phyloP scores from a whole-genome alignment of 2,329 filamentous ascomycete species.

The Ilyonectria sp. region DNA sequence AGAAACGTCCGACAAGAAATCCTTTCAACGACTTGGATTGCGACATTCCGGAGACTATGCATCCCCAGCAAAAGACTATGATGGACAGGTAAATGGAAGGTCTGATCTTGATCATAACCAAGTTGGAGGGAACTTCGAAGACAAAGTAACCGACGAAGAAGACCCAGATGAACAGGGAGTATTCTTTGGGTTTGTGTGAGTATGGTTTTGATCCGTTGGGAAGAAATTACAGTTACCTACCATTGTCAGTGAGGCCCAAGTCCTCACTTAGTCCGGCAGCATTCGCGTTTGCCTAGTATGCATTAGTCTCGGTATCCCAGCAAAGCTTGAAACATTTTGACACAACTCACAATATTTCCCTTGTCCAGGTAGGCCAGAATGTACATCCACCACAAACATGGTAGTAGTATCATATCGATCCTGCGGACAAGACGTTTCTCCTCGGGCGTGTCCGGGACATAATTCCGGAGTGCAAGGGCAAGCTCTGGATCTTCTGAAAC shows the following conservation, averaged over 20 bases:
- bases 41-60: constrained; percentile 32
- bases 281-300: constrained; percentile 33
- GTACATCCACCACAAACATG: constrained; percentile 58
- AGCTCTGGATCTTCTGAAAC: constrained; percentile 20
- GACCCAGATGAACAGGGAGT: constrained; percentile 33
- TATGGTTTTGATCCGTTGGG: background rate
- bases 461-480: constrained; percentile 18
- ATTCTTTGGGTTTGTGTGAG: constrained; percentile 19
- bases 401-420: constrained; percentile 63
- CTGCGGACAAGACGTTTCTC: constrained; percentile 59
- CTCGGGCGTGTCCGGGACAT: constrained; percentile 32
- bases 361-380: constrained; percentile 50
- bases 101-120: constrained; percentile 30
- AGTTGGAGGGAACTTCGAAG: constrained; percentile 32
- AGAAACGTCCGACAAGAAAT: constrained; percentile 61
- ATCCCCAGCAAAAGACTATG: constrained; percentile 32
- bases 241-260: constrained; percentile 26
- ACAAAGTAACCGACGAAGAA: constrained; percentile 36
- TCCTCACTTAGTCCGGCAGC: constrained; percentile 34
- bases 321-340: background rate
- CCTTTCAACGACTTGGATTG: constrained; percentile 23
- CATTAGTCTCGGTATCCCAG: background rate
- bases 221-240: constrained; percentile 8
- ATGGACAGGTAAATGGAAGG: constrained; percentile 34
- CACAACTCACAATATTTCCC: constrained; percentile 47